A percentile compares a stretch with the other conserved stretches of the same genome.
These are phyloP conservation scores for Forsythia suspensa DNA, from an alignment of 257 asterid species.

Conservation along the genomic window DNA sequence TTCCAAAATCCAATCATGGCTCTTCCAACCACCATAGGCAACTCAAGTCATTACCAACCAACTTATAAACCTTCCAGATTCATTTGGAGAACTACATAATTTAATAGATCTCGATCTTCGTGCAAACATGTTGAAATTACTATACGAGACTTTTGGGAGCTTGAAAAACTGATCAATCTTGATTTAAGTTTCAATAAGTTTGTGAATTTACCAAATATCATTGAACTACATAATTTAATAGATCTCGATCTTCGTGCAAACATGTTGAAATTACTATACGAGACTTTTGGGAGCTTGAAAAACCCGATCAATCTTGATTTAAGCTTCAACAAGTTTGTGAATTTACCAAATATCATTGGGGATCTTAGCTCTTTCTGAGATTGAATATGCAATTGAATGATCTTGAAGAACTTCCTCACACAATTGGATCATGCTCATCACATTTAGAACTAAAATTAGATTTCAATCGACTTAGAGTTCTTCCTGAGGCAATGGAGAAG, in stretches of 20 bases:
- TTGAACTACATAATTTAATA: no score
- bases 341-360: no score
- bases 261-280: no score
- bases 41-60: no score
- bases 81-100: conserved; percentile 60
- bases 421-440: no score
- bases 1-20: conserved; percentile 70
- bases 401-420: conserved; percentile 80
- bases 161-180: conserved; percentile 43
- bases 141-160: conserved; percentile 67
- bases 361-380: conserved; percentile 51
- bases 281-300: no score
- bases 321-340: no score
- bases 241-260: no score
- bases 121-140: conserved; percentile 64
- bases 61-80: conserved; percentile 76
- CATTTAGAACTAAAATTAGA: conserved; percentile 70
- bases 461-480: conserved; percentile 71
- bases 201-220: no score
- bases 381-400: conserved; percentile 55
- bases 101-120: conserved; percentile 58
- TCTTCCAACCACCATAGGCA: no score
- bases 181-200: no score
- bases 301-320: no score
- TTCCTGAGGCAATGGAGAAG: conserved; percentile 67